Evolutionary conservation across 768 basidiomycete genomes (phyloP), one percentile per base, ranked within the genome.

Genomic region (Amanita rubescens): DNA sequence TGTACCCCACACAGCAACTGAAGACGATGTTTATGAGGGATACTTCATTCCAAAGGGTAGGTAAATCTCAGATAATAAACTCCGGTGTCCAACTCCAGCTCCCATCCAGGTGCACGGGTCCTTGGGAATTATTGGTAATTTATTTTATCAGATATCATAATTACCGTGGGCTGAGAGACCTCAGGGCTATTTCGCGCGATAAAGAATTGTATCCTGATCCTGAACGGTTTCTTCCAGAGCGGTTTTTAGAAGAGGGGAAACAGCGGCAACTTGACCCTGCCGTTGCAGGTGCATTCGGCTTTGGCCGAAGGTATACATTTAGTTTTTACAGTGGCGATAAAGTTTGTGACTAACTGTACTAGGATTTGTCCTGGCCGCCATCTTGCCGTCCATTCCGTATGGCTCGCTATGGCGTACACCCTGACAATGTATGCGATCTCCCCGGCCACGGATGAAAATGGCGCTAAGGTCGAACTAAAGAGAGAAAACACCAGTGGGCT

Each of bases 181-280:
- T 2, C 43, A 76, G 75, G 73, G 72, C 67, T 5, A 74, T 76
- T 33, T 67, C 74, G 15, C 81, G 79, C 51, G 77, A 84, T 59
- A 72, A 74, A 49, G 62, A 58, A 2, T 65, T 69, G 38, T 85
- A 81, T 64, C 73, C 75, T 6, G 71, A 82, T 32, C 75, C 83
- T 4, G 71, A 71, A 53, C 58, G 59, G 6, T 83, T 83, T 66
- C 69, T 73, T 22, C 82, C 84, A 5, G 78, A 82, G 55, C 71
- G 83, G 35, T 80, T 78, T 66, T 60, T 85, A 42, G 65, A 59
- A 32, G 60, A 60, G 2, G 54, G 57, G 1, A 56, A 55, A 11
- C 49, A 58, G 8, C 35, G 59, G 22, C 60, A 63, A 17, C 62
- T 65, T 37, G 60, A 59, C 24, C 62, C 62, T 33, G 51, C 55